Base-by-base conservation (phyloP, 2,329 filamentous ascomycete genomes). In the Orbilia oligospora region DNA sequence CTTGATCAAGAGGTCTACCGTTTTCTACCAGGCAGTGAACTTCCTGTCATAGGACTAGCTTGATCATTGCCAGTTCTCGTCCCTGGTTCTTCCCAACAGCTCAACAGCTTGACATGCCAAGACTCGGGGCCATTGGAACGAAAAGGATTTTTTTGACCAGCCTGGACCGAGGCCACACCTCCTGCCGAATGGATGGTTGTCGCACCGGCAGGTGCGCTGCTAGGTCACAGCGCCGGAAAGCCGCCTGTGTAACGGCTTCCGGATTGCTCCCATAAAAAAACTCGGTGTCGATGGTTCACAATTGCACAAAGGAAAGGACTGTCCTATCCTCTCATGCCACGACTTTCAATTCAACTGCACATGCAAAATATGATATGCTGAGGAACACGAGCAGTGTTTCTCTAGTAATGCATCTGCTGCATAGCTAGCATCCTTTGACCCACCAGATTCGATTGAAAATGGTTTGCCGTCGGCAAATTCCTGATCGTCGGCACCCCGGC, bases 11-110 rank as follows among this genome's bases (percentile, higher is more conserved):
- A 44, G 24, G 5, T 12, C n/a, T 18, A 18, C 44, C 49, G 38
- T 41, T 56, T 49, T 58, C 70, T 49, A 49, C 9, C 20, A 44
- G 33, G 41, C 36, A 18, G 24, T 27, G 56, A 61, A 27, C 56
- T 67, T 73, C 70, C 70, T 14, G 56, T 73, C 70, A 16, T 6
- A 67, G 63, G 18, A 4, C n/a, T 66, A 66, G 69, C 55, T 63
- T 36, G 27, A 38, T 16, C 12, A 44, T 49, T 44, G 41, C 51
- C n/a, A 70, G 10, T 48, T 46, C 48, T 51, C 55, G 56, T 63
- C 48, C 61, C 70, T 30, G 30, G 70, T 53, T 38, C 36, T 67
- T 18, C 61, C 49, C 70, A 73, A 72, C 69, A 58, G 71, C 61
- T 68, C 64, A 69, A 63, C 64, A 27, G 20, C n/a, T 51, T 51